These are phyloP conservation scores for Saturnispora serradocipensis DNA, from an alignment of 805 yeast genomes.

Conservation along the genomic window DNA sequence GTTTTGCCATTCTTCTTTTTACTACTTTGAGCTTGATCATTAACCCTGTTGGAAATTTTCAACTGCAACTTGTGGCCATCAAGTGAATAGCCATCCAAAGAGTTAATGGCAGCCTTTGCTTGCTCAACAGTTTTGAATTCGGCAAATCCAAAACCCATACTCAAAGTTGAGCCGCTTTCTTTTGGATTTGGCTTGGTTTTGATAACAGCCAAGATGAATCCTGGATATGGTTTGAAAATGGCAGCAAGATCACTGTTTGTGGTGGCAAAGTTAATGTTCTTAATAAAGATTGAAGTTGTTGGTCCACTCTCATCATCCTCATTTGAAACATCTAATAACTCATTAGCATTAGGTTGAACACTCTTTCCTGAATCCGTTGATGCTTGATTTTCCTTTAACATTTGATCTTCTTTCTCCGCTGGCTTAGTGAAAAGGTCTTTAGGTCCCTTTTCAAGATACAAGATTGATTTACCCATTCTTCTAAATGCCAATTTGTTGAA, in stretches of 20 bases:
- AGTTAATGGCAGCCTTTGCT: constrained; percentile 66
- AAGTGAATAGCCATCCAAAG: constrained; percentile 65
- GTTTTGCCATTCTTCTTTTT: constrained; percentile 33
- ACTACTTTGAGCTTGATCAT: constrained; percentile 33
- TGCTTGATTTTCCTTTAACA: constrained; percentile 20
- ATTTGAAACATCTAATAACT: constrained; percentile 27
- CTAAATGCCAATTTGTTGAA: constrained; percentile 81
- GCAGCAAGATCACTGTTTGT: constrained; percentile 46
- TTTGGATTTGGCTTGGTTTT: constrained; percentile 85
- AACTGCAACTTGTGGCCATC: constrained; percentile 88
- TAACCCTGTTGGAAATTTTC: constrained; percentile 70
- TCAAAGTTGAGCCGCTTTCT: constrained; percentile 55
- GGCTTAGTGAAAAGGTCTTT: constrained; percentile 61
- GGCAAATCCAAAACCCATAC: constrained; percentile 95
- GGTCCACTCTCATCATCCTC: constrained; percentile 44
- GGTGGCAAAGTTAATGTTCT: constrained; percentile 84
- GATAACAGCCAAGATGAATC: constrained; percentile 74
- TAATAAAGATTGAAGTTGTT: constrained; percentile 81
- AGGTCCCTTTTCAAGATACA: constrained; percentile 94
- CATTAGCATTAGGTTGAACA: constrained; percentile 36
- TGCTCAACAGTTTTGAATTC: constrained; percentile 74
- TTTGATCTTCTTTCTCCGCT: constrained; percentile 30
- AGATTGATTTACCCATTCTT: constrained; percentile 75
- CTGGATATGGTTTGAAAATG: constrained; percentile 61
- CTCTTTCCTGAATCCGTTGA: constrained; percentile 31